phyloP scores from a whole-genome alignment of 148 eudicot species.

The Fagopyrum homotropicum region DNA sequence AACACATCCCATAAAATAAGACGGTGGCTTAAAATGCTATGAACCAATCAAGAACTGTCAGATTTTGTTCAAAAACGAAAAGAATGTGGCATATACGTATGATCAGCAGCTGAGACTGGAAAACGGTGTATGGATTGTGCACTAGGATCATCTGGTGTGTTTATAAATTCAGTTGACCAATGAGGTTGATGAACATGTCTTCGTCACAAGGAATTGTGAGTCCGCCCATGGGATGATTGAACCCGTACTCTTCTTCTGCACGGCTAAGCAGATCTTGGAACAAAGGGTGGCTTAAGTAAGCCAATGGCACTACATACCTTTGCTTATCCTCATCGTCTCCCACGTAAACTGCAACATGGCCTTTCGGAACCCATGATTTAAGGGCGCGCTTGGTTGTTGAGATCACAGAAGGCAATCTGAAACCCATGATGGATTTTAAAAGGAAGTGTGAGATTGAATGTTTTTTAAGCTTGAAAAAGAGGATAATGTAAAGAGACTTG shows the following conservation, averaged over 20 bases:
- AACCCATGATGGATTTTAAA: constrained; percentile 24
- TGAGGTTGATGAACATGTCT: constrained; percentile 11
- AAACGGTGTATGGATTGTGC: not conserved
- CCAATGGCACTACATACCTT: constrained; percentile 45
- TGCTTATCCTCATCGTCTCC: constrained; percentile 33
- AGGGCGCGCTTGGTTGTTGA: constrained; percentile 27
- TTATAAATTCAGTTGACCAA: not conserved
- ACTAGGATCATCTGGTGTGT: not conserved
- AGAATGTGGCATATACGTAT: not conserved
- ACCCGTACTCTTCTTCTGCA: constrained; percentile 63
- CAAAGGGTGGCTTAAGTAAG: constrained; percentile 34
- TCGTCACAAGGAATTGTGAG: constrained; percentile 49
- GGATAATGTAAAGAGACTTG: not conserved
- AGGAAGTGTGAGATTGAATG: not conserved
- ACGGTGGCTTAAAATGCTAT: constrained; percentile 7
- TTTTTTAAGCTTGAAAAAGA: not conserved
- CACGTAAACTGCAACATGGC: constrained; percentile 54
- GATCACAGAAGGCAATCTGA: constrained; percentile 25
- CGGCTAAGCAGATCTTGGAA: constrained; percentile 39
- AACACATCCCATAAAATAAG: constrained; percentile 2
- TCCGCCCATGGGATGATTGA: constrained; percentile 49
- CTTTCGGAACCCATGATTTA: constrained; percentile 45
- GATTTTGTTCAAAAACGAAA: not conserved
- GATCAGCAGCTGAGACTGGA: not conserved
- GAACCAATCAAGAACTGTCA: not conserved